These are phyloP conservation scores for Acrocalymma vagum DNA, from an alignment of 2,329 filamentous ascomycete genomes.

Conservation along the genomic window DNA sequence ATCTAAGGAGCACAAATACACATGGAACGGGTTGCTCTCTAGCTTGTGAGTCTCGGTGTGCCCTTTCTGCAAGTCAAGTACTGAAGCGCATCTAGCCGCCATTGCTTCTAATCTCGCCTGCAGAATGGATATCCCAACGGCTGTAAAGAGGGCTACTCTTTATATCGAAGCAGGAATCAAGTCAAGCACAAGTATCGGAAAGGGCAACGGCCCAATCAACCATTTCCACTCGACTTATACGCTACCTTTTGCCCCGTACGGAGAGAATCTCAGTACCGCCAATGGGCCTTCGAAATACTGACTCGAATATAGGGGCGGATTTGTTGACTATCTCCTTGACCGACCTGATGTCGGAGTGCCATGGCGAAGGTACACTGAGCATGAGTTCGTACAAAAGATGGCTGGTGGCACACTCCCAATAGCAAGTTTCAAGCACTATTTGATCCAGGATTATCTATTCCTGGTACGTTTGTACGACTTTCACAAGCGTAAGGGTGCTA, in stretches of 20 bases:
- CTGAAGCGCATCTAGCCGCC: slow-evolving; percentile 61
- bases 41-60: slow-evolving; percentile 68
- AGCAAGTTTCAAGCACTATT: slow-evolving; percentile 84
- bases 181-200: slow-evolving; percentile 68
- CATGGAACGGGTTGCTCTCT: slow-evolving; percentile 96
- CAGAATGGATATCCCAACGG: slow-evolving; percentile 63
- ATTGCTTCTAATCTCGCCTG: slow-evolving; percentile 77
- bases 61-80: not conserved
- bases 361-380: slow-evolving; percentile 81
- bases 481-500: slow-evolving; percentile 1
- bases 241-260: slow-evolving; percentile 74
- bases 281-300: no score
- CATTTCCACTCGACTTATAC: slow-evolving; percentile 78
- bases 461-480: slow-evolving; percentile 62
- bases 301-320: slow-evolving; percentile 72
- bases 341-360: slow-evolving; percentile 75
- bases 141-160: slow-evolving; percentile 73
- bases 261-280: no score
- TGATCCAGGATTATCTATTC: slow-evolving; percentile 93
- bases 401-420: slow-evolving; percentile 78
- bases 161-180: slow-evolving; percentile 78
- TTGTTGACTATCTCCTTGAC: slow-evolving; percentile 83
- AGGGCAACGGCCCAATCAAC: slow-evolving; percentile 76
- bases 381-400: slow-evolving; percentile 81
- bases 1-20: slow-evolving; percentile 78